Conservation (phyloP, 208 protist species). For the Crithidia mellificae region DNA sequence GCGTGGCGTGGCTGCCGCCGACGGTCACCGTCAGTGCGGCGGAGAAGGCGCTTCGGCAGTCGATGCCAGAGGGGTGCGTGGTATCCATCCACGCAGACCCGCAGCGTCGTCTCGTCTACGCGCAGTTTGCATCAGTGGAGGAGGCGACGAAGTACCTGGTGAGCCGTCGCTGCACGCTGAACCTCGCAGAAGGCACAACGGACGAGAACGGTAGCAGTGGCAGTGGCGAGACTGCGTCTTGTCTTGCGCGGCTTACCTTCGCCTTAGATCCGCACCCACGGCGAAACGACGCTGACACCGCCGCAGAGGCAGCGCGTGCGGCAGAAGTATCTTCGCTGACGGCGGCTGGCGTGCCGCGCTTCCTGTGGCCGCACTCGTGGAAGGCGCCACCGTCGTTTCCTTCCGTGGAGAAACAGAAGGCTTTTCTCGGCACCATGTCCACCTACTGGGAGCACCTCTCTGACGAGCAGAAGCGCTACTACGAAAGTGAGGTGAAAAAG, state of each 20-base stretch:
- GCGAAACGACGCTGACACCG: slow-evolving; percentile 15
- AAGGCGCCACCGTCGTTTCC: slow-evolving; percentile 46
- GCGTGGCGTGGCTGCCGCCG: slow-evolving; percentile 34
- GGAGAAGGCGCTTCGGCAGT: slow-evolving; percentile 21
- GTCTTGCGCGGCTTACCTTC: slow-evolving; percentile 25
- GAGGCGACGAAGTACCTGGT: slow-evolving; percentile 61
- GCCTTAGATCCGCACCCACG: slow-evolving; percentile 17
- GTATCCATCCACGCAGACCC: slow-evolving; percentile 14
- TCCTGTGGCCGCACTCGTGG: slow-evolving; percentile 55
- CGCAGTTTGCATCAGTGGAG: slow-evolving; percentile 46
- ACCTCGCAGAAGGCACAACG: slow-evolving; percentile 14
- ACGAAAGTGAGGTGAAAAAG: slow-evolving; percentile 67
- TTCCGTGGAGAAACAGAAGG: slow-evolving; percentile 46
- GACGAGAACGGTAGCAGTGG: slow-evolving; percentile 33
- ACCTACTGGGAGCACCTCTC: slow-evolving; percentile 73
- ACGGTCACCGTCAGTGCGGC: slow-evolving; percentile 27
- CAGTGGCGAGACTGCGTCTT: background rate
- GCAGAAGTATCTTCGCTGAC: slow-evolving; percentile 3
- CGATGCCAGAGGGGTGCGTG: slow-evolving; percentile 7
- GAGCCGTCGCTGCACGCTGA: slow-evolving; percentile 32
- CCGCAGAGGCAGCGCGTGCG: slow-evolving; percentile 13
- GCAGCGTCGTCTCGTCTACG: slow-evolving; percentile 18
- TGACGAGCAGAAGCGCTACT: slow-evolving; percentile 71
- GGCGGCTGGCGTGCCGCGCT: slow-evolving; percentile 28
- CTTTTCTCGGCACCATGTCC: slow-evolving; percentile 61